Evolutionary conservation across 352 stramenopile genomes (phyloP), one percentile per base, ranked within the genome.

Genomic region (Thraustochytrium sp.): DNA sequence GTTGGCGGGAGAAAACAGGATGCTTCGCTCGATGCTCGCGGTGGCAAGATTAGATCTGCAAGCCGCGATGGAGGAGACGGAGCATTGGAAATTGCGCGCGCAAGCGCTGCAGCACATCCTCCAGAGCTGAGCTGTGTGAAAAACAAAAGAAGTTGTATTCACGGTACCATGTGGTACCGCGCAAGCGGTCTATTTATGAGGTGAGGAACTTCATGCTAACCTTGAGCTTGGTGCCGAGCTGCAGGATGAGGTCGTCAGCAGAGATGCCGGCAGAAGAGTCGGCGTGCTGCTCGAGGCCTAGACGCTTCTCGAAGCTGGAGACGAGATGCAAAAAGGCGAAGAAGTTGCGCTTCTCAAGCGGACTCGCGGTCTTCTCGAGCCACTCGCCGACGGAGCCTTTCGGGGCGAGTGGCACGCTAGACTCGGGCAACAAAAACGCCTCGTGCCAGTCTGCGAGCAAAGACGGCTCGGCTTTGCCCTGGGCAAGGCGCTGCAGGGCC

Each of bases 241-340:
- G 68, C 48, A 80, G 49, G 23, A 72, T 44, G 37, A 80, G 26
- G 9, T 80, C 68, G 23, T 53, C 62, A 55, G 8, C 68, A 29
- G 13, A 8, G 3, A 16, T 13, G 40, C 5, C 37, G 21, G 9
- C 26, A 18, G 36, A 72, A 29, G 48, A 34, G 2, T 48, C 26
- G 3, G n/a, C 48, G 31, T 31, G 8, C 26, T 80, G 68, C 68
- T 80, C 21, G 9, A 80, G 68, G 11, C 68, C 68, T 5, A 80
- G 68, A 9, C 48, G 29, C 68, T 80, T 61, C 31, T 80, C 68
- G 31, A 80, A 80, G 46, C 26, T 80, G 3, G 68, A 80, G 13
- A 80, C 34, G 23, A 80, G 53, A 18, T 80, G 68, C 42, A 80
- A 34, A 51, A 80, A 80, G 68, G 68, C 68, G 38, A 80, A 80